These are phyloP conservation scores for Fomitopsis betulina DNA, from an alignment of 1,284 basidiomycete genomes.

Conservation along the genomic window DNA sequence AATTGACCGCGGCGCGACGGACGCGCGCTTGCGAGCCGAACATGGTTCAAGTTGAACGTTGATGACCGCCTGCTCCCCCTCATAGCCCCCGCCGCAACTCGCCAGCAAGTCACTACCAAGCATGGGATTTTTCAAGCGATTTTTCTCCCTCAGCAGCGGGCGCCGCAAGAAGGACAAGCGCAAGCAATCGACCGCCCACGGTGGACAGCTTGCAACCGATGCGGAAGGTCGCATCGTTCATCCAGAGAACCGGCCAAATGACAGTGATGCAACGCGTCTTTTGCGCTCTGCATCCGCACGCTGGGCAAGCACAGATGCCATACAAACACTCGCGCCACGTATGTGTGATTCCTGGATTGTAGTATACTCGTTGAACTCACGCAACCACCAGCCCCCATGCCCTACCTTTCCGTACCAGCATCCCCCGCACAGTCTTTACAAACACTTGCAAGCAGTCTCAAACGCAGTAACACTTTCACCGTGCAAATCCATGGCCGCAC, in stretches of 20 bases:
- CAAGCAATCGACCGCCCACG: constrained; percentile 14
- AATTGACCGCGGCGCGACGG: neutral
- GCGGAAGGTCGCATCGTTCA: constrained; percentile 21
- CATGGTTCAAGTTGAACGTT: neutral
- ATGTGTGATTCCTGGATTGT: constrained; percentile 26
- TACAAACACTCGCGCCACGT: constrained; percentile 64
- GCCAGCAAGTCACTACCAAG: neutral
- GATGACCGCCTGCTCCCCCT: neutral
- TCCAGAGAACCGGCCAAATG: constrained; percentile 36
- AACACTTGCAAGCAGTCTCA: constrained; percentile 38
- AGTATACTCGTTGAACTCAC: neutral
- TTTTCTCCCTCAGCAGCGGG: constrained; percentile 66
- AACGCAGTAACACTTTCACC: constrained; percentile 56
- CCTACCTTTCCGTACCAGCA: constrained; percentile 47
- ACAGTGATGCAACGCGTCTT: constrained; percentile 52
- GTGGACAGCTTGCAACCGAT: constrained; percentile 14
- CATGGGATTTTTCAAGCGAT: constrained; percentile 69
- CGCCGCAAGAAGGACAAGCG: constrained; percentile 46
- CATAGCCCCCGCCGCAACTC: neutral
- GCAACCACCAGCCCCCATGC: constrained; percentile 54
- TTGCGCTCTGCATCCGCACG: constrained; percentile 69
- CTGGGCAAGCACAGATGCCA: constrained; percentile 52
- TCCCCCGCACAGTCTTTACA: constrained; percentile 25
- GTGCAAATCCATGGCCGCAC: constrained; percentile 64
- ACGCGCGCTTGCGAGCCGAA: neutral